Evolutionary conservation across 2,329 filamentous ascomycete species (phyloP).

Genomic region (Cordyceps pruinosa): DNA sequence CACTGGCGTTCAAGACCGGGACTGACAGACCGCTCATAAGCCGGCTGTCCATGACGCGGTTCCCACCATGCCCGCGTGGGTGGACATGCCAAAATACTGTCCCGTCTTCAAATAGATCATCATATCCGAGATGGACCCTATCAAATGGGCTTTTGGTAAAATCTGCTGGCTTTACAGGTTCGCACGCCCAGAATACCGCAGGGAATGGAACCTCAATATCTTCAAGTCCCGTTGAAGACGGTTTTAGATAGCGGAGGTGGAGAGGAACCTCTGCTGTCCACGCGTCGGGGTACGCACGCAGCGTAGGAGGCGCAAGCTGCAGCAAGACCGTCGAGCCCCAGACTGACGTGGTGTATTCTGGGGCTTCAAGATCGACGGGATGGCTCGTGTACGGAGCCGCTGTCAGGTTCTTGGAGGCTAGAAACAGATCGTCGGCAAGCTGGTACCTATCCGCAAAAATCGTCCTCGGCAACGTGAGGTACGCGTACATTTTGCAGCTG

Average conservation of each 20-base stretch:
- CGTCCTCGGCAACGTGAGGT: slow-evolving; percentile 72
- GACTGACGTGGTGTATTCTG: slow-evolving; percentile 64
- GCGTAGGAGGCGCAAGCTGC: slow-evolving; percentile 55
- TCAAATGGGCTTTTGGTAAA: slow-evolving; percentile 81
- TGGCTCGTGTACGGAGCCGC: slow-evolving; percentile 61
- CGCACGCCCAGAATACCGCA: slow-evolving; percentile 84
- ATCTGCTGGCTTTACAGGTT: slow-evolving; percentile 56
- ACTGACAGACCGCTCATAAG: slow-evolving; percentile 53
- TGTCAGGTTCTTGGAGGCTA: slow-evolving; percentile 71
- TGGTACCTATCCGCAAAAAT: slow-evolving; percentile 89
- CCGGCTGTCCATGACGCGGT: slow-evolving; percentile 16
- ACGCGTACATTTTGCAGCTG: slow-evolving; percentile 68
- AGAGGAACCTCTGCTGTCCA: slow-evolving; percentile 71
- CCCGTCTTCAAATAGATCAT: slow-evolving; percentile 65
- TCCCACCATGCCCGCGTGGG: slow-evolving; percentile 34
- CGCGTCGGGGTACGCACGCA: slow-evolving; percentile 26
- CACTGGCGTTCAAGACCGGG: slow-evolving; percentile 56
- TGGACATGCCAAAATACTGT: slow-evolving; percentile 79
- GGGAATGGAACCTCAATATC: slow-evolving; percentile 67
- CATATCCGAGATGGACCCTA: slow-evolving; percentile 75
- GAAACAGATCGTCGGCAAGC: slow-evolving; percentile 67
- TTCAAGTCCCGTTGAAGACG: slow-evolving; percentile 47
- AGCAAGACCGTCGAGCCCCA: slow-evolving; percentile 80
- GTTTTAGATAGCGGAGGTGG: slow-evolving; percentile 75
- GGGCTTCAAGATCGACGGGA: slow-evolving; percentile 84